phyloP scores from a whole-genome alignment of 2,329 filamentous ascomycete species.

The Trichocomaceae sp. region DNA sequence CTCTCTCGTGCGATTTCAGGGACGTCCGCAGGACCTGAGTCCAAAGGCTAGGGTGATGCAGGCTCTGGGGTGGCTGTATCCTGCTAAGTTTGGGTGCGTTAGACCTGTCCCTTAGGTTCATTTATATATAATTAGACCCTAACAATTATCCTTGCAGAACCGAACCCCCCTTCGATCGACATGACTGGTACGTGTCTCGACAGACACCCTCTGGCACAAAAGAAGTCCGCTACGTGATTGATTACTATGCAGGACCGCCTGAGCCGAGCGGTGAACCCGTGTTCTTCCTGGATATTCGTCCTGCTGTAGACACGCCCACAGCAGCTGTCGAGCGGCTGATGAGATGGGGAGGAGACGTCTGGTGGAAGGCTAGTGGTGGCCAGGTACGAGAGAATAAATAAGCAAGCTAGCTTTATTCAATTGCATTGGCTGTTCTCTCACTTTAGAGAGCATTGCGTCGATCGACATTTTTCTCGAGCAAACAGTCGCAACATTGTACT shows the following conservation, averaged over 20 bases:
- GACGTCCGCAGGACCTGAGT: conserved; percentile 79
- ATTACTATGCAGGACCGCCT: conserved; percentile 82
- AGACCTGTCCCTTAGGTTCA: background rate
- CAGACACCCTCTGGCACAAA: conserved; percentile 59
- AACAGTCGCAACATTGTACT: background rate
- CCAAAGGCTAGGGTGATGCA: conserved; percentile 85
- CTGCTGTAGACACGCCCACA: conserved; percentile 73
- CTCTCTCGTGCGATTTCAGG: conserved; percentile 78
- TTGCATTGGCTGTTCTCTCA: background rate
- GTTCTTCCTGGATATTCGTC: conserved; percentile 90
- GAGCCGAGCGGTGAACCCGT: conserved; percentile 85
- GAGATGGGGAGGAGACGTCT: conserved; percentile 86
- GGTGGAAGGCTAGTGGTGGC: conserved; percentile 81
- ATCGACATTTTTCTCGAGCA: background rate
- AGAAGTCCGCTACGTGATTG: conserved; percentile 90
- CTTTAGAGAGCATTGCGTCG: background rate
- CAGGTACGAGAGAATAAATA: conserved; percentile 38
- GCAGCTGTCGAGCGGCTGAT: conserved; percentile 75
- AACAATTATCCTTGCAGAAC: conserved; percentile 44
- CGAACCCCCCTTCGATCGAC: conserved; percentile 86
- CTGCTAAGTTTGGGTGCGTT: conserved; percentile 67
- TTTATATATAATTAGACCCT: background rate
- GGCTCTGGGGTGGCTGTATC: conserved; percentile 70
- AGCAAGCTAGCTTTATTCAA: background rate
- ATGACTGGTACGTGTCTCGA: conserved; percentile 91